Evolutionary conservation across 2,329 filamentous ascomycete genomes (phyloP).

Genomic region (Calonectria pseudoreteaudii): DNA sequence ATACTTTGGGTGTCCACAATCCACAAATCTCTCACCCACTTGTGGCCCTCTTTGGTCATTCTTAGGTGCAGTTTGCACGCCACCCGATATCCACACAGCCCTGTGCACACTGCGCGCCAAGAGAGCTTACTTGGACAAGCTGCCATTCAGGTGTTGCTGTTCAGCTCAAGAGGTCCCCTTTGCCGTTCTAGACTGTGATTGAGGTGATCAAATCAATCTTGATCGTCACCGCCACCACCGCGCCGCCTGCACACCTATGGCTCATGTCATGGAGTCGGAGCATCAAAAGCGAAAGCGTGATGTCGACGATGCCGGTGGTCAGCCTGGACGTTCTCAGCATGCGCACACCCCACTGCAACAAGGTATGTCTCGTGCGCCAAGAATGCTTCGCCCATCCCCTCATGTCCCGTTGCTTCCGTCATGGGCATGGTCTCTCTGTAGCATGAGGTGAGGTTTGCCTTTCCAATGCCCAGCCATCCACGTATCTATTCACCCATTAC

Average conservation of each 20-base stretch:
- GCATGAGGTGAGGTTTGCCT: constrained; percentile 21
- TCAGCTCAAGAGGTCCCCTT: constrained; percentile 10
- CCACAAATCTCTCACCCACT: constrained; percentile 27
- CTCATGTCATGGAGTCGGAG: constrained; percentile 55
- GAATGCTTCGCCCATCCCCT: constrained; percentile 29
- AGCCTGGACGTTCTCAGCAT: constrained; percentile 54
- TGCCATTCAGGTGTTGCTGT: not conserved
- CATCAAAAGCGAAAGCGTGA: constrained; percentile 63
- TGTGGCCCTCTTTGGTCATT: not conserved
- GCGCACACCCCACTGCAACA: constrained; percentile 54
- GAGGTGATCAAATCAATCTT: constrained; percentile 11
- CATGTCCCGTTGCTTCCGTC: constrained; percentile 32
- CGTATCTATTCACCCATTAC: not conserved
- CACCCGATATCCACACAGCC: constrained; percentile 12
- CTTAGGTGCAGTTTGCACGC: constrained; percentile 8
- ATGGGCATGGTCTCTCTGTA: constrained; percentile 35
- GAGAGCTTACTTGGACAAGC: not conserved
- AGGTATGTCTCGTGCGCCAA: constrained; percentile 53
- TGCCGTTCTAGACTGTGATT: constrained; percentile 18
- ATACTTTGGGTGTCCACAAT: constrained; percentile 4
- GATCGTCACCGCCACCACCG: constrained; percentile 10
- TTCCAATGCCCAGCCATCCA: not conserved
- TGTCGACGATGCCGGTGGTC: constrained; percentile 56
- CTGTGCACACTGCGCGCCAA: constrained; percentile 14
- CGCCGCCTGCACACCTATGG: constrained; percentile 47